Percentiles rank a stretch among this genome's conserved stretches.
Conservation (phyloP, 2,329 filamentous ascomycete genomes). For the Colletotrichum eremochloae region DNA sequence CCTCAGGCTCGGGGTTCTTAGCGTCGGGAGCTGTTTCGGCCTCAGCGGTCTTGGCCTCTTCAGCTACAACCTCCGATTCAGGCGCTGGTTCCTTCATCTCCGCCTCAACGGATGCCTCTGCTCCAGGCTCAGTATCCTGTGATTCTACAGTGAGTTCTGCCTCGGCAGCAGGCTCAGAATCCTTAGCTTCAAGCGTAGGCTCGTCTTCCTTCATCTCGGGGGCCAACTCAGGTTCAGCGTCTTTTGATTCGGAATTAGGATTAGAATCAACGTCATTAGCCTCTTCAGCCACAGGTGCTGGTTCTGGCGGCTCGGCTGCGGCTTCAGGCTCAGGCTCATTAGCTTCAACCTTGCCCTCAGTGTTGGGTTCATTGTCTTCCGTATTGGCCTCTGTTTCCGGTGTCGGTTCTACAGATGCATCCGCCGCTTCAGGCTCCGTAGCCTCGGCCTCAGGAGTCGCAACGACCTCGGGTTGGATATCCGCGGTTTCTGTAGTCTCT, state of each 20-base stretch:
- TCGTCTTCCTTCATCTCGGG: not conserved
- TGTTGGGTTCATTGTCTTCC: not conserved
- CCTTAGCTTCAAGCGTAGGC: not conserved
- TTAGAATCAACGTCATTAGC: not conserved
- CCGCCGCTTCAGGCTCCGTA: not conserved
- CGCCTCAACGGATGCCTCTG: not conserved
- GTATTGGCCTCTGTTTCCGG: not conserved
- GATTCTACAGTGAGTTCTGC: not conserved
- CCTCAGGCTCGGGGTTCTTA: not conserved
- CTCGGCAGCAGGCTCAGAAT: not conserved
- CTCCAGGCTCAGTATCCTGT: not conserved
- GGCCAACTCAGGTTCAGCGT: not conserved
- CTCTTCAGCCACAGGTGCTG: too few relatives aligned
- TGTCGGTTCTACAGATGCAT: not conserved
- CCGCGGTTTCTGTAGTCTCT: not conserved
- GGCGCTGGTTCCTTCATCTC: not conserved
- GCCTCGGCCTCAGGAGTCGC: not conserved
- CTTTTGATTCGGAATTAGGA: not conserved
- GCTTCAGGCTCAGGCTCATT: conserved; percentile 13
- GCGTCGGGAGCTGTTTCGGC: not conserved
- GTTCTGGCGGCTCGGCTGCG: not conserved
- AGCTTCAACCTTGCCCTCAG: conserved; percentile 5
- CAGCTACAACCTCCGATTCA: not conserved
- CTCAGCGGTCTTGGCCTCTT: not conserved
- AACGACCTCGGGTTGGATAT: not conserved